Percentiles rank a stretch among this genome's conserved stretches.
phyloP scores from a whole-genome alignment of 2,329 filamentous ascomycete species.

The Botrytis deweyae region DNA sequence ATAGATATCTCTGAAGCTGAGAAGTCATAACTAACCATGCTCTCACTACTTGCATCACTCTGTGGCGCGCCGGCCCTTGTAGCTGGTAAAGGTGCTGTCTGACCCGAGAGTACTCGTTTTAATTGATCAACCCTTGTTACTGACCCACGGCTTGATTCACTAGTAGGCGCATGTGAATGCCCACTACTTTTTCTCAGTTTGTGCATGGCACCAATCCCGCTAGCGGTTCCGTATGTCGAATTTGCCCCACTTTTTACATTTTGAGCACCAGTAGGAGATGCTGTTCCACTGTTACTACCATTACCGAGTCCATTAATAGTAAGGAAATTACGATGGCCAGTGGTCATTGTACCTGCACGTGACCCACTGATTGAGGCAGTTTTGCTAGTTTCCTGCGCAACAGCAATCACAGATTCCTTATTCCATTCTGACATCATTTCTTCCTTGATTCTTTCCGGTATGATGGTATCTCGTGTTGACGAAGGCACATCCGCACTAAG shows the following conservation, averaged over 20 bases:
- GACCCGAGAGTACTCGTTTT: conserved; percentile 59
- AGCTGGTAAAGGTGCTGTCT: conserved; percentile 42
- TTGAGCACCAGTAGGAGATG: conserved; percentile 47
- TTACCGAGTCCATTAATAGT: conserved; percentile 55
- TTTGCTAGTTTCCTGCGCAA: conserved; percentile 67
- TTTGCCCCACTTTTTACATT: conserved; percentile 33
- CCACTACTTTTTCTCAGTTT: conserved; percentile 56
- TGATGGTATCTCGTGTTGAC: conserved; percentile 48
- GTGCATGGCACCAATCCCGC: conserved; percentile 41
- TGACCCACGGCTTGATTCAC: conserved; percentile 48
- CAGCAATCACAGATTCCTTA: conserved; percentile 68
- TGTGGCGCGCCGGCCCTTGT: conserved; percentile 44
- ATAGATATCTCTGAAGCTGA: conserved; percentile 66
- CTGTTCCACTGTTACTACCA: conserved; percentile 41
- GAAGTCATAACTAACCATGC: conserved; percentile 69
- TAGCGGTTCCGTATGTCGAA: conserved; percentile 37
- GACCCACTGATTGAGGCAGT: conserved; percentile 76
- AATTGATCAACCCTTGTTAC: conserved; percentile 64
- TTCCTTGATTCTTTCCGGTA: conserved; percentile 68
- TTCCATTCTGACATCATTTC: conserved; percentile 80
- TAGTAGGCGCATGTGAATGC: conserved; percentile 47
- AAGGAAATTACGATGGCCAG: conserved; percentile 52
- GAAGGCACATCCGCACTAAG: conserved; percentile 50
- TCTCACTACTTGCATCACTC: conserved; percentile 60
- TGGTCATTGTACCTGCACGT: conserved; percentile 56